Percentiles rank a stretch among this genome's conserved stretches.
These are phyloP conservation scores for Jaminaea rosea DNA, from an alignment of 1,284 basidiomycete genomes.

Conservation along the genomic window DNA sequence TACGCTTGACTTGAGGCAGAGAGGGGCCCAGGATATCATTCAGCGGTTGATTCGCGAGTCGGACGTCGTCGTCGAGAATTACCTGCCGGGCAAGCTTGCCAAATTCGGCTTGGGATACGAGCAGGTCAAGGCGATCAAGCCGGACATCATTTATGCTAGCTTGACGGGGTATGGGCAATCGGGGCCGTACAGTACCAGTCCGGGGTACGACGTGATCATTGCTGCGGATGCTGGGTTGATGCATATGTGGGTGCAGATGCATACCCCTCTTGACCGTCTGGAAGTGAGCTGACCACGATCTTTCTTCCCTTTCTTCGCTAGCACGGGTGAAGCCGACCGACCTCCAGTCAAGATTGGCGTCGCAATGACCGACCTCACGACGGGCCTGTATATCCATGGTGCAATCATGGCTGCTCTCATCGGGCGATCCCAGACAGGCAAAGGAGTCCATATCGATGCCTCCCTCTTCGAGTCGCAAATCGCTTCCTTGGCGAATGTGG, in stretches of 20 bases:
- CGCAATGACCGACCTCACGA: slow-evolving; percentile 80
- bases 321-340: slow-evolving; percentile 80
- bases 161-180: slow-evolving; percentile 92
- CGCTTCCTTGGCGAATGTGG: slow-evolving; percentile 84
- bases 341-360: slow-evolving; percentile 69
- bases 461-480: slow-evolving; percentile 67
- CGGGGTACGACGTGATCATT: slow-evolving; percentile 38
- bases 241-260: slow-evolving; percentile 44
- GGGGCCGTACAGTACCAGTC: slow-evolving; percentile 47
- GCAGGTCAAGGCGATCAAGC: slow-evolving; percentile 69
- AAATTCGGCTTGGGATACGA: slow-evolving; percentile 79
- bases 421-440: slow-evolving; percentile 71
- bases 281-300: neutral
- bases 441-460: slow-evolving; percentile 76
- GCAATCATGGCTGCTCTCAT: slow-evolving; percentile 83
- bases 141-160: slow-evolving; percentile 74
- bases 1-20: slow-evolving; percentile 74
- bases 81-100: slow-evolving; percentile 58
- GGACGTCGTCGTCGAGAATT: slow-evolving; percentile 61
- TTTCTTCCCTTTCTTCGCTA: slow-evolving; percentile 39
- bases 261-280: no score
- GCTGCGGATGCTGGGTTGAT: slow-evolving; percentile 41
- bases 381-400: slow-evolving; percentile 84
- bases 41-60: slow-evolving; percentile 64
- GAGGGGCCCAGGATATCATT: slow-evolving; percentile 68